These are phyloP conservation scores for Naganishia vaughanmartiniae DNA, from an alignment of 768 basidiomycete species.

Conservation along the genomic window DNA sequence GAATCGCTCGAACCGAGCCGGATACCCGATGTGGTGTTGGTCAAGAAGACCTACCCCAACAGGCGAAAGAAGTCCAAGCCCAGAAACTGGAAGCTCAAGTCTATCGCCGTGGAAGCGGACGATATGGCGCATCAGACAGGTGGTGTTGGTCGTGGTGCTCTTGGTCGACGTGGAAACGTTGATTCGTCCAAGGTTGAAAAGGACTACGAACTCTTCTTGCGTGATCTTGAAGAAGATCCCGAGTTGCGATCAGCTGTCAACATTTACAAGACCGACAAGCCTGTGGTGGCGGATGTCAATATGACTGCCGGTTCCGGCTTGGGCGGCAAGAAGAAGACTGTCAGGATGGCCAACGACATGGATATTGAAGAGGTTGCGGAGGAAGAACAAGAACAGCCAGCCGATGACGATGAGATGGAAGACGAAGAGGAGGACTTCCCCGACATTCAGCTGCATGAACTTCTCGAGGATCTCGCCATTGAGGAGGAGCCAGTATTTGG, in stretches of 20 bases:
- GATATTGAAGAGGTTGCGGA: conserved; percentile 55
- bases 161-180: conserved; percentile 82
- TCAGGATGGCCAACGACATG: conserved; percentile 57
- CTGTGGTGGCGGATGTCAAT: conserved; percentile 48
- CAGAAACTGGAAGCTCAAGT: conserved; percentile 81
- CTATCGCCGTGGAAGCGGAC: conserved; percentile 86
- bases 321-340: conserved; percentile 54
- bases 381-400: conserved; percentile 52
- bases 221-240: conserved; percentile 89
- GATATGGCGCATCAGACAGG: conserved; percentile 77
- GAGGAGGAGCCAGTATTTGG: conserved; percentile 17
- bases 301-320: conserved; percentile 37
- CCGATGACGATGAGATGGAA: conserved; percentile 54
- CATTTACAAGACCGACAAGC: conserved; percentile 69
- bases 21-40: conserved; percentile 86
- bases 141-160: conserved; percentile 65
- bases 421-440: conserved; percentile 85
- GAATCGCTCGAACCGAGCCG: conserved; percentile 62
- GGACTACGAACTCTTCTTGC: conserved; percentile 93
- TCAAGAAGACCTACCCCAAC: conserved; percentile 93
- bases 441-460: conserved; percentile 74
- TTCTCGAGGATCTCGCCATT: conserved; percentile 71
- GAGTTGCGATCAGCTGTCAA: conserved; percentile 84
- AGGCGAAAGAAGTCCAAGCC: conserved; percentile 83
- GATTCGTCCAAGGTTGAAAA: conserved; percentile 90